phyloP scores from a whole-genome alignment of 2,329 filamentous ascomycete genomes.

The Sporothrix mexicana region DNA sequence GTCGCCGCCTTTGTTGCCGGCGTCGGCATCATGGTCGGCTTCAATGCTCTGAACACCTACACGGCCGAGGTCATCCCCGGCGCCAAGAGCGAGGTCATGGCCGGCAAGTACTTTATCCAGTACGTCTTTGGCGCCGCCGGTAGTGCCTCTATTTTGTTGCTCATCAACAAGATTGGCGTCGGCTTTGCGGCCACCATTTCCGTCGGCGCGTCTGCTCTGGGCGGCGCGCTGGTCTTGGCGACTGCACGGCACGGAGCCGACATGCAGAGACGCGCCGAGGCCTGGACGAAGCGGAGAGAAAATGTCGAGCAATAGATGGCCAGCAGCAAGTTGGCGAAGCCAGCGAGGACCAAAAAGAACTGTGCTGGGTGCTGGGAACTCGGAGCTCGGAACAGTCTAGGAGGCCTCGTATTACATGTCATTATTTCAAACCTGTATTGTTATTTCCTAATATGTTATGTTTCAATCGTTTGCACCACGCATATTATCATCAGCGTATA shows the following conservation, averaged over 20 bases:
- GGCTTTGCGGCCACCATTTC: conserved; percentile 34
- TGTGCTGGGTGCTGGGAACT: no score
- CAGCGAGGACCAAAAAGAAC: background rate
- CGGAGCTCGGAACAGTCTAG: background rate
- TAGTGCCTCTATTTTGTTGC: conserved; percentile 30
- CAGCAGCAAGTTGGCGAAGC: background rate
- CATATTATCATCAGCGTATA: no score
- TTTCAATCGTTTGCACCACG: no score
- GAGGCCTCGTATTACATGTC: background rate
- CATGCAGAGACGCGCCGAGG: conserved; percentile 12
- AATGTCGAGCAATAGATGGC: background rate
- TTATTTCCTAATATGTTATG: background rate
- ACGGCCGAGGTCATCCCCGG: conserved; percentile 31
- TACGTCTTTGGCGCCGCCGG: conserved; percentile 32
- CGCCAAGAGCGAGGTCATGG: conserved; percentile 34
- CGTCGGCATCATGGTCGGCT: conserved; percentile 75
- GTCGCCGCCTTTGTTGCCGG: conserved; percentile 77
- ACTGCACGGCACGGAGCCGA: conserved; percentile 21
- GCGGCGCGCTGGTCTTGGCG: background rate
- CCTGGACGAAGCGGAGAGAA: conserved; percentile 2
- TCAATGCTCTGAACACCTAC: conserved; percentile 74
- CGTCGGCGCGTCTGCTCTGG: background rate
- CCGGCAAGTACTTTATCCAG: conserved; percentile 37
- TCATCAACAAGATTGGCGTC: conserved; percentile 36
- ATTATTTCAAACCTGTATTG: background rate